Conservation (phyloP, 2,329 filamentous ascomycete species). For the Trichophyton schoenleinii region DNA sequence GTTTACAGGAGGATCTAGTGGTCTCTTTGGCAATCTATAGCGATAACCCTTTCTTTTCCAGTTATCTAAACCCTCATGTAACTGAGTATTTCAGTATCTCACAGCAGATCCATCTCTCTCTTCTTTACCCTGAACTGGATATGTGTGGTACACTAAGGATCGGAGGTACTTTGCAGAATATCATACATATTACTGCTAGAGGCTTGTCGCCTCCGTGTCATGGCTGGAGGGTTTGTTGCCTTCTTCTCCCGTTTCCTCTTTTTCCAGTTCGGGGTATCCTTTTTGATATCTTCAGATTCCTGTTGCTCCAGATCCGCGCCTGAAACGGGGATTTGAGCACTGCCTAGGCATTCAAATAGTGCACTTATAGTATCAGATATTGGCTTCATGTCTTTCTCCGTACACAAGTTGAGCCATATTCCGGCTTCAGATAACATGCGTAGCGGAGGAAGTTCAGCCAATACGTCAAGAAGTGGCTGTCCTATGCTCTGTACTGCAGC, state of each 20-base stretch:
- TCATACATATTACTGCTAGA: slow-evolving; percentile 7
- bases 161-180: slow-evolving; percentile 1
- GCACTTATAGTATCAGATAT: background rate
- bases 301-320: background rate
- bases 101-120: no score
- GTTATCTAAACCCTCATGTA: no score
- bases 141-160: background rate
- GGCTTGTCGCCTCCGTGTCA: background rate
- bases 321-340: background rate
- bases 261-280: slow-evolving; percentile 4
- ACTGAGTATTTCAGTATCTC: no score
- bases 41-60: no score
- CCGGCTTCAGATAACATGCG: slow-evolving; percentile 5
- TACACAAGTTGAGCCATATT: background rate
- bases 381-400: background rate
- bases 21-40: no score
- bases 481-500: background rate
- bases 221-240: background rate
- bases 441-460: slow-evolving; percentile 16
- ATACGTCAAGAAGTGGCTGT: slow-evolving; percentile 8
- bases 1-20: no score
- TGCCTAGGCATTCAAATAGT: background rate
- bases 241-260: slow-evolving; percentile 11
- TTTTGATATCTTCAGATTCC: slow-evolving; percentile 1
- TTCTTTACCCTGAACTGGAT: no score